These are phyloP conservation scores for Boletus sp. DNA, from an alignment of 768 basidiomycete genomes.

Conservation along the genomic window DNA sequence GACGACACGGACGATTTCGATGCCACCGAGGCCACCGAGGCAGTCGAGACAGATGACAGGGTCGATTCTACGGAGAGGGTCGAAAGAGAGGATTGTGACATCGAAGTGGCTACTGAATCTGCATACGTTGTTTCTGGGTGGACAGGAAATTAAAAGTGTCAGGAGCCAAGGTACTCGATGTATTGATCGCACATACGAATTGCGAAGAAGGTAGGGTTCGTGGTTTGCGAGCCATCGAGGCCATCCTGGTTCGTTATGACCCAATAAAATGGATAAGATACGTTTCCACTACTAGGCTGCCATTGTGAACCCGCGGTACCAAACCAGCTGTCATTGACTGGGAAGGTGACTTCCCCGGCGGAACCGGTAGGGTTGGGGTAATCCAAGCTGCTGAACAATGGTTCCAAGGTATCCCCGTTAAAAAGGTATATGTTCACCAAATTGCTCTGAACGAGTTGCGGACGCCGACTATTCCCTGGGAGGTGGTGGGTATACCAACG, in stretches of 20 bases:
- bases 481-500: conserved; percentile 12
- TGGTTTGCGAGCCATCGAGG: conserved; percentile 55
- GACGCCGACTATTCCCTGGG: conserved; percentile 72
- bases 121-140: conserved; percentile 69
- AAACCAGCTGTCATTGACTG: conserved; percentile 77
- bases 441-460: conserved; percentile 59
- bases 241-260: conserved; percentile 61
- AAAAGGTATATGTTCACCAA: conserved; percentile 75
- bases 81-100: conserved; percentile 37
- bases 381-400: conserved; percentile 44
- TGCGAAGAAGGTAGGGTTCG: conserved; percentile 74
- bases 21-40: conserved; percentile 38
- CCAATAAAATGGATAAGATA: conserved; percentile 73
- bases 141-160: conserved; percentile 5
- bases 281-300: conserved; percentile 42
- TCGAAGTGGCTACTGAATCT: conserved; percentile 60
- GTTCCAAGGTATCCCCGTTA: conserved; percentile 60
- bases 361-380: conserved; percentile 51
- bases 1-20: conserved; percentile 35
- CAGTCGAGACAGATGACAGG: conserved; percentile 28
- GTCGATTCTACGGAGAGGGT: conserved; percentile 34
- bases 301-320: conserved; percentile 49
- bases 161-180: conserved; percentile 2
- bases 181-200: conserved; percentile 61
- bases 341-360: conserved; percentile 50